phyloP scores from a whole-genome alignment of 768 basidiomycete species.

The Lentinula detonsa region DNA sequence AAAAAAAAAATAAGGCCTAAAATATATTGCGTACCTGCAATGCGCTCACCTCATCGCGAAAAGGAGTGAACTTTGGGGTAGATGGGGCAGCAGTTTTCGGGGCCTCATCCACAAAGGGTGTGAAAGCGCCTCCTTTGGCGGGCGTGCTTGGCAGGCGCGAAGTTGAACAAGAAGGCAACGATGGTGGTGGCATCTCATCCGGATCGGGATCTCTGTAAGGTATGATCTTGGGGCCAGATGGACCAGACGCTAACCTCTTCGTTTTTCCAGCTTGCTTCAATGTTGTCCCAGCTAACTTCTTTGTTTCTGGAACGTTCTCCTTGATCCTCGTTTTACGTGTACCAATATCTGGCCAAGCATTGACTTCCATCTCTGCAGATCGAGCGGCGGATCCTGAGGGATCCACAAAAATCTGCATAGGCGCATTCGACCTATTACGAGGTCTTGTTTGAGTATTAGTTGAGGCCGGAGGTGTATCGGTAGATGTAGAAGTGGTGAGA shows the following conservation, averaged over 20 bases:
- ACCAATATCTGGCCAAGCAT: slow-evolving; percentile 67
- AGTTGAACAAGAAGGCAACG: slow-evolving; percentile 19
- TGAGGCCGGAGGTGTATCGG: slow-evolving; percentile 23
- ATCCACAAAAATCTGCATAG: slow-evolving; percentile 70
- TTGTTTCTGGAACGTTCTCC: slow-evolving; percentile 68
- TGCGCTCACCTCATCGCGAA: slow-evolving; percentile 60
- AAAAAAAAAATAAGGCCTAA: slow-evolving; percentile 7
- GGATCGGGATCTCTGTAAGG: slow-evolving; percentile 61
- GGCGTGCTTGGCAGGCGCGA: slow-evolving; percentile 25
- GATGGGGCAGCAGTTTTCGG: slow-evolving; percentile 25
- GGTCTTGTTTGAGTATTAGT: slow-evolving; percentile 13
- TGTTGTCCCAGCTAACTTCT: slow-evolving; percentile 63
- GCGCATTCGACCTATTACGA: slow-evolving; percentile 42
- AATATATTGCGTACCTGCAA: too few species aligned
- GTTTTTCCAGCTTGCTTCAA: slow-evolving; percentile 56
- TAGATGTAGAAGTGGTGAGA: slow-evolving; percentile 32
- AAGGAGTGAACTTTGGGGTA: slow-evolving; percentile 63
- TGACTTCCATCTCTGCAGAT: slow-evolving; percentile 32
- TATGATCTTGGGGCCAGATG: slow-evolving; percentile 47
- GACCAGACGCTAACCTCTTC: slow-evolving; percentile 42
- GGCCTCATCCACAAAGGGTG: slow-evolving; percentile 14
- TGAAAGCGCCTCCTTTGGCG: slow-evolving; percentile 17
- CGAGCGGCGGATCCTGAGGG: slow-evolving; percentile 48
- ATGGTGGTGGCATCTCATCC: slow-evolving; percentile 38
- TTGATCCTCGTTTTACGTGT: slow-evolving; percentile 75